Evolutionary conservation across 129 eudicot genomes (phyloP).

Genomic region (Lactuca saligna): DNA sequence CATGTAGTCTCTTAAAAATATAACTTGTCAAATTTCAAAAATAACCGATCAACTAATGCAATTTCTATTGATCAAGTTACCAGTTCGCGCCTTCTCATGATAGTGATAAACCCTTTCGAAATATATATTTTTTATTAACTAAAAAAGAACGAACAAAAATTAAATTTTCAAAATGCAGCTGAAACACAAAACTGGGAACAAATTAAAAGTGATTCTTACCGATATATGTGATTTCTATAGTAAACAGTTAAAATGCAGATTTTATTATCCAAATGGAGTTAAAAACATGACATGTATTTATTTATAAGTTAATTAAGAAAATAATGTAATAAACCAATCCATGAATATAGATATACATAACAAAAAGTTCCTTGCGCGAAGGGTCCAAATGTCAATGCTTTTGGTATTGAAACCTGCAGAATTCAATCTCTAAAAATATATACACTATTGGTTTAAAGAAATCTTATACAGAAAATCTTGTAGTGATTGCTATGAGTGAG

Average conservation of each 20-base stretch:
- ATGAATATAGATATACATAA: not conserved
- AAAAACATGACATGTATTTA: not conserved
- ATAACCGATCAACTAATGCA: not conserved
- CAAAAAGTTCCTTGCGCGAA: not conserved
- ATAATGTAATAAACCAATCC: not conserved
- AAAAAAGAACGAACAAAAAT: not conserved
- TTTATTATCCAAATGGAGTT: not conserved
- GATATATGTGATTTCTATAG: not conserved
- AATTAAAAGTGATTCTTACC: not conserved
- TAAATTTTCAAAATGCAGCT: not conserved
- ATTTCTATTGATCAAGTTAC: not conserved
- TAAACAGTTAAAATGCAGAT: not conserved
- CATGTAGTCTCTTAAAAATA: too few relatives aligned
- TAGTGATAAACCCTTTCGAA: not conserved
- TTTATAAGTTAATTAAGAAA: not conserved
- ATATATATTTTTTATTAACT: not conserved
- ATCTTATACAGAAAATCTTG: not conserved
- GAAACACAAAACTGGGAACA: not conserved
- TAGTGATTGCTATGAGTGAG: not conserved
- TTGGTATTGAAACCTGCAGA: not conserved
- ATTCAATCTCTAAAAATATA: not conserved
- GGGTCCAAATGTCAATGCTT: not conserved
- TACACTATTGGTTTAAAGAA: not conserved
- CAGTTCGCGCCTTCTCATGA: too few relatives aligned
- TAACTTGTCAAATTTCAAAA: not conserved